These are phyloP conservation scores for Verticillium isaacii DNA, from an alignment of 2,329 filamentous ascomycete species.

Conservation along the genomic window DNA sequence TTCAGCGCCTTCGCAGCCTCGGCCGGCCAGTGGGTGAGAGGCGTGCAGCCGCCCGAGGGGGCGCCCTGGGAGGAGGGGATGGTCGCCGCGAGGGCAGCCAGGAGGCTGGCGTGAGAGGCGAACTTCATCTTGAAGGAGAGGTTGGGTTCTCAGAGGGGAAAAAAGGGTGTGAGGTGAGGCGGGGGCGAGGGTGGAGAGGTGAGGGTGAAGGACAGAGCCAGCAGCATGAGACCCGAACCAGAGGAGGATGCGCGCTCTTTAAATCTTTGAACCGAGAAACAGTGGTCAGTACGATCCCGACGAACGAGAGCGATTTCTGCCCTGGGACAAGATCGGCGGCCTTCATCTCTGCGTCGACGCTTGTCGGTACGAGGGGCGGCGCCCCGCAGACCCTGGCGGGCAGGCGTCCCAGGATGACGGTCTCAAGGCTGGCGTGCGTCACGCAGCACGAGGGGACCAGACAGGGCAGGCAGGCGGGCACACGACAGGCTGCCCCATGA, in stretches of 20 bases:
- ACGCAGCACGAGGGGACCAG: background rate
- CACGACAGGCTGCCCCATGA: background rate
- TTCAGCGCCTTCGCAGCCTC: conserved; percentile 27
- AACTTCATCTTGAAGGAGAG: background rate
- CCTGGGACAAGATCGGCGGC: background rate
- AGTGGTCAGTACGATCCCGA: background rate
- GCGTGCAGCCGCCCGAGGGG: background rate
- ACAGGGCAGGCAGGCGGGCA: background rate
- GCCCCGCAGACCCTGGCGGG: background rate
- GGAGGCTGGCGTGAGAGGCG: background rate
- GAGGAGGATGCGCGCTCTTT: background rate
- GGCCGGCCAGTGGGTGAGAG: conserved; percentile 27
- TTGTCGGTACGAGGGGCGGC: background rate
- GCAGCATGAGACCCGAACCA: background rate
- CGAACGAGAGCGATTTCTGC: background rate
- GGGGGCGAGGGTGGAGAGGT: no score
- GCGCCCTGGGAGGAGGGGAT: background rate
- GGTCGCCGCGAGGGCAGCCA: background rate
- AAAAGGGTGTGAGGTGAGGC: background rate
- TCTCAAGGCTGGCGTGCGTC: background rate
- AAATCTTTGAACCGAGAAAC: background rate
- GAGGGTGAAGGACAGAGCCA: no score
- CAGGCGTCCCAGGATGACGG: background rate
- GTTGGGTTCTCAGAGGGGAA: background rate
- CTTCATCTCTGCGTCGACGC: background rate